These are phyloP conservation scores for Tylopilus rubrobrunneus DNA, from an alignment of 768 basidiomycete genomes.

Conservation along the genomic window DNA sequence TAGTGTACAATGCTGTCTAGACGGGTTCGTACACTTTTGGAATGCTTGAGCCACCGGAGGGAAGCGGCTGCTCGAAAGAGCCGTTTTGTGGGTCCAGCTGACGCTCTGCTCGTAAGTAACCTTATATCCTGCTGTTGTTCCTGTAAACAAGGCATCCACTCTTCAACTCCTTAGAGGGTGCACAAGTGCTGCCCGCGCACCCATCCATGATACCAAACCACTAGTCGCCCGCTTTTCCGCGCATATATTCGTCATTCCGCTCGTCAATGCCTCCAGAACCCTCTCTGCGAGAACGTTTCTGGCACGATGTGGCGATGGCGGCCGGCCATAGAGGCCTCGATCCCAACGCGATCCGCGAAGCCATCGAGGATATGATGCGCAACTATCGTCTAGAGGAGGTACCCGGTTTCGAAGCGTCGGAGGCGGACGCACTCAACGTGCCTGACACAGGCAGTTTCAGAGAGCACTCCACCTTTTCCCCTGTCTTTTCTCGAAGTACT, in stretches of 20 bases:
- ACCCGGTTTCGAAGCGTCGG: slow-evolving; percentile 10
- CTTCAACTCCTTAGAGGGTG: not conserved
- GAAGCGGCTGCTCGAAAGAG: slow-evolving; percentile 7
- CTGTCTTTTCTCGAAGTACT: slow-evolving; percentile 16
- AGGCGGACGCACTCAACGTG: not conserved
- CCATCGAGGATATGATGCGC: slow-evolving; percentile 22
- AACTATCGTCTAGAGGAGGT: slow-evolving; percentile 21
- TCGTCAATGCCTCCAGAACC: slow-evolving; percentile 11
- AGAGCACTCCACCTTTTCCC: slow-evolving; percentile 15
- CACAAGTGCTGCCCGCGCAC: slow-evolving; percentile 4
- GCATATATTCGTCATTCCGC: slow-evolving; percentile 4
- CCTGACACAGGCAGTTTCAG: slow-evolving; percentile 13
- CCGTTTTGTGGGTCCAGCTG: slow-evolving; percentile 21
- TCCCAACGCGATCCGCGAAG: slow-evolving; percentile 15
- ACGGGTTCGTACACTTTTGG: slow-evolving; percentile 18
- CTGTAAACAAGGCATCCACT: not conserved
- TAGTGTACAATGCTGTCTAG: slow-evolving; percentile 1
- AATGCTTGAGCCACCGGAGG: slow-evolving; percentile 5
- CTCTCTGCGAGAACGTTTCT: slow-evolving; percentile 22
- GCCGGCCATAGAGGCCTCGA: slow-evolving; percentile 6
- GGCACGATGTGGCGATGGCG: slow-evolving; percentile 20
- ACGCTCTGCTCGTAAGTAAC: not conserved
- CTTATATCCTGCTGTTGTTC: not conserved
- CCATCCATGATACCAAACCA: not conserved
- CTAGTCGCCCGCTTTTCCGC: not conserved